Evolutionary conservation across 805 yeast species (phyloP).

Genomic region (Diddensiella santjacobensis): DNA sequence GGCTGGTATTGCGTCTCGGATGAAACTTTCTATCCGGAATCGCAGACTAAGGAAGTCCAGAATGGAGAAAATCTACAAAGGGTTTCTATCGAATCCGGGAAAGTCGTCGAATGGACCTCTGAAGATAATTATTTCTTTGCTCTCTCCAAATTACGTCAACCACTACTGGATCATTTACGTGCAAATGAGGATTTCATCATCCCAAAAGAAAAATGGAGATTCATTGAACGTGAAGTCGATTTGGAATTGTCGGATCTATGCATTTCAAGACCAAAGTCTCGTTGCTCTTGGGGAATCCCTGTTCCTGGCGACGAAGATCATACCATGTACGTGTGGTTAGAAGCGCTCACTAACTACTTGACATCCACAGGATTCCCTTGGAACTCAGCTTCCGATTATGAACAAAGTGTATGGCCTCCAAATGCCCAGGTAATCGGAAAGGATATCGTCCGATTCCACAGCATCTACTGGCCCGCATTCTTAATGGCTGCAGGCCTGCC

Average conservation of each 20-base stretch:
- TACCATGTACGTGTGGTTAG: conserved; percentile 93
- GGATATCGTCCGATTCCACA: conserved; percentile 84
- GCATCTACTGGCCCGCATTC: conserved; percentile 92
- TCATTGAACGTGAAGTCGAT: conserved; percentile 55
- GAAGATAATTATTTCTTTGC: conserved; percentile 88
- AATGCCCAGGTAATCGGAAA: conserved; percentile 81
- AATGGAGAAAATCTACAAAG: conserved; percentile 26
- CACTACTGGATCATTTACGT: conserved; percentile 48
- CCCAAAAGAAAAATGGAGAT: conserved; percentile 56
- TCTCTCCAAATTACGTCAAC: conserved; percentile 55
- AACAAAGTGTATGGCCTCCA: conserved; percentile 52
- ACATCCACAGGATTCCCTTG: conserved; percentile 65
- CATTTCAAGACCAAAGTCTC: conserved; percentile 75
- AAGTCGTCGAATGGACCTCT: conserved; percentile 66
- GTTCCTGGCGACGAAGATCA: conserved; percentile 81
- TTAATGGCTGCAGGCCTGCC: conserved; percentile 75
- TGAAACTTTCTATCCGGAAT: conserved; percentile 87
- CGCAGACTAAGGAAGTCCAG: conserved; percentile 43
- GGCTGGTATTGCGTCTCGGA: conserved; percentile 97
- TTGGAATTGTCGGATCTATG: conserved; percentile 62
- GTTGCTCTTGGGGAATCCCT: conserved; percentile 84
- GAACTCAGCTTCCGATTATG: conserved; percentile 23
- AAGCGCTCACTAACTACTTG: conserved; percentile 82
- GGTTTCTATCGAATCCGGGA: conserved; percentile 61
- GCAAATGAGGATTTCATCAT: conserved; percentile 55